These are phyloP conservation scores for Symbiodinium natans DNA, from an alignment of 73 alveolate species.

Conservation along the genomic window DNA sequence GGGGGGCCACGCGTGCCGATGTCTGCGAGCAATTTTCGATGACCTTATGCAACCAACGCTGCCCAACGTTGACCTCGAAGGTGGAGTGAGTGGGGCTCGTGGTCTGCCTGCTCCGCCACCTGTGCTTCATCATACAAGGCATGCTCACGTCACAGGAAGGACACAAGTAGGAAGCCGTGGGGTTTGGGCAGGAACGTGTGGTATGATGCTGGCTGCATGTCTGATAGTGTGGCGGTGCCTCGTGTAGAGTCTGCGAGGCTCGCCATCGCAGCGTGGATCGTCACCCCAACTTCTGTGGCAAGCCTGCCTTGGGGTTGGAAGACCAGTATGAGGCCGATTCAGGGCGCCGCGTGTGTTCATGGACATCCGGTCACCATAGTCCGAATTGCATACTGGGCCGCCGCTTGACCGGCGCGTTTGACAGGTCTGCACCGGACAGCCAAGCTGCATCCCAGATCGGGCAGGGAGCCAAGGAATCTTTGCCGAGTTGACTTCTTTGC, in stretches of 20 bases:
- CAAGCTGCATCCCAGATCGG: not conserved
- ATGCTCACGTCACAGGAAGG: no score
- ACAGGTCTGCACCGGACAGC: not conserved
- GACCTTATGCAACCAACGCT: no score
- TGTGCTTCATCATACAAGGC: constrained; percentile 16
- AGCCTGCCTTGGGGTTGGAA: not conserved
- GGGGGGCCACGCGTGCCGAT: no score
- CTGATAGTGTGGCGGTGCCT: no score
- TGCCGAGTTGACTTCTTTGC: no score
- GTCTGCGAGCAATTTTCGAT: no score
- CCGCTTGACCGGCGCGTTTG: no score
- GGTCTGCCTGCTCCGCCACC: constrained; percentile 13
- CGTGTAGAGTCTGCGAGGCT: not conserved
- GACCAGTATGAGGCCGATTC: constrained; percentile 15
- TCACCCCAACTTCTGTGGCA: constrained; percentile 28
- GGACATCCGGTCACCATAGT: not conserved
- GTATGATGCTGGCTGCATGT: no score
- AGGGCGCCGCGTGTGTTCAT: not conserved
- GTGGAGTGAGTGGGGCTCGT: constrained; percentile 27
- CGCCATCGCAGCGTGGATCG: constrained; percentile 39
- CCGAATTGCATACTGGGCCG: not conserved
- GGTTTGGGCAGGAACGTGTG: no score
- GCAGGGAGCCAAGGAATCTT: not conserved
- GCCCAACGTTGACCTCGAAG: not conserved
- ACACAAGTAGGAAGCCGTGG: no score